These are phyloP conservation scores for Ophiostoma ips DNA, from an alignment of 2,329 filamentous ascomycete species.

Conservation along the genomic window DNA sequence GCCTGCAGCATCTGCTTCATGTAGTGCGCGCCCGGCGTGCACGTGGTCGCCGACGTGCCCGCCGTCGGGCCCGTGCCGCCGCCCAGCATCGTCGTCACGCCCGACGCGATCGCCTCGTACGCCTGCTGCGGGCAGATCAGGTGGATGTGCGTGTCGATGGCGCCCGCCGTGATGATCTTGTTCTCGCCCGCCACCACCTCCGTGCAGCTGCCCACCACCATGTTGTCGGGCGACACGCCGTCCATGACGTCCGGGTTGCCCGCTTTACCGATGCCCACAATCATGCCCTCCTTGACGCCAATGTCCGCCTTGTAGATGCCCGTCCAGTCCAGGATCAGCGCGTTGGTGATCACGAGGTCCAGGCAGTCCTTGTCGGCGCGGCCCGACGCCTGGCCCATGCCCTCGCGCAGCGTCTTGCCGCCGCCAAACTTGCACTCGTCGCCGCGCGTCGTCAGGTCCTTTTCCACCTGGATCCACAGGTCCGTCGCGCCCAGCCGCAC, in stretches of 20 bases:
- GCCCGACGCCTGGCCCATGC: conserved; percentile 86
- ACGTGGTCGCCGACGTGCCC: conserved; percentile 83
- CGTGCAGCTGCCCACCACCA: conserved; percentile 78
- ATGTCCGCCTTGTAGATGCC: conserved; percentile 97
- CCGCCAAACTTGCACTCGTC: conserved; percentile 95
- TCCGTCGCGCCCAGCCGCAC: conserved; percentile 72
- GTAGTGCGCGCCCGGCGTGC: conserved; percentile 73
- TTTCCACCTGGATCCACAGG: conserved; percentile 82
- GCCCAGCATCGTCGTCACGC: conserved; percentile 80
- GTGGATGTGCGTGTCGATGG: conserved; percentile 82
- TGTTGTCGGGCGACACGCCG: conserved; percentile 52
- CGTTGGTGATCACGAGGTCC: conserved; percentile 81
- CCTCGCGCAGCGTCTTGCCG: conserved; percentile 84
- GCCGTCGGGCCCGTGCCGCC: conserved; percentile 88
- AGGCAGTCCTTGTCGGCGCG: conserved; percentile 56
- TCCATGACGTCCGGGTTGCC: conserved; percentile 98
- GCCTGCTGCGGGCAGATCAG: conserved; percentile 92
- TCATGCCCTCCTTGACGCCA: conserved; percentile 75
- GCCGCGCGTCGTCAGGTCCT: conserved; percentile 70
- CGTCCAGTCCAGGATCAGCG: conserved; percentile 76
- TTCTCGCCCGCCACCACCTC: conserved; percentile 86
- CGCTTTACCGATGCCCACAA: conserved; percentile 83
- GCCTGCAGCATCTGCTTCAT: conserved; percentile 85
- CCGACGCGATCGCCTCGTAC: conserved; percentile 67
- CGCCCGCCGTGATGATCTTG: conserved; percentile 82